Percentiles rank a stretch among this genome's conserved stretches.
Evolutionary conservation across 2,329 filamentous ascomycete species (phyloP).

Genomic region (Aspergillus candidus): DNA sequence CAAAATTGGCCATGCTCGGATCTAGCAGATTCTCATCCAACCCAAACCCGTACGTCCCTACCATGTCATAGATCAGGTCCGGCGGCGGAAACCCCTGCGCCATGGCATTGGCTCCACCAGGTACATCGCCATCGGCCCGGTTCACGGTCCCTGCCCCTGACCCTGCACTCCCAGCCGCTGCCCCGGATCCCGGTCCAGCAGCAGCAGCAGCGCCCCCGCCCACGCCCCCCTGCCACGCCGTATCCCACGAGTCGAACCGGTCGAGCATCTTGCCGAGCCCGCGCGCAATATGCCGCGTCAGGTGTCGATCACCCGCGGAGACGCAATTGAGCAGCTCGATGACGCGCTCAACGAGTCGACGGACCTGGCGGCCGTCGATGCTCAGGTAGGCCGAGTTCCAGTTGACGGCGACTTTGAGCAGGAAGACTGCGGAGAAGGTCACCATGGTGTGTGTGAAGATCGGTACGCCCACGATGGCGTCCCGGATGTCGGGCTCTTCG

Average conservation of each 20-base stretch:
- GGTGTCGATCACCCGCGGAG: conserved; percentile 37
- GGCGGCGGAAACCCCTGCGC: conserved; percentile 37
- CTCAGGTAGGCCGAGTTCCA: conserved; percentile 40
- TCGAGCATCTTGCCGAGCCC: conserved; percentile 39
- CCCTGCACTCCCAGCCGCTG: too few relatives aligned
- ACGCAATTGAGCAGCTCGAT: conserved; percentile 37
- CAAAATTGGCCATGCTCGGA: conserved; percentile 38
- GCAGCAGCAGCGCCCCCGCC: conserved; percentile 1
- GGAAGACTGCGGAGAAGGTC: conserved; percentile 42
- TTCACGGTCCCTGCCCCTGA: conserved; percentile 7
- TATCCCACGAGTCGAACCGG: conserved; percentile 37
- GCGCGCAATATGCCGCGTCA: conserved; percentile 38
- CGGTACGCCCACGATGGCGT: conserved; percentile 44
- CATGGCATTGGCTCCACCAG: conserved; percentile 38
- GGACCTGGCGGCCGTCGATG: conserved; percentile 34
- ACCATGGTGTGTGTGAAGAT: conserved; percentile 44
- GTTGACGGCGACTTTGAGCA: conserved; percentile 41
- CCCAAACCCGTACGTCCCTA: conserved; percentile 39
- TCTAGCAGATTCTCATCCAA: conserved; percentile 38
- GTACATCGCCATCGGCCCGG: conserved; percentile 23
- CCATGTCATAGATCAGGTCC: conserved; percentile 39
- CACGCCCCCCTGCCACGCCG: conserved; percentile 21
- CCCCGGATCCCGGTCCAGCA: too few relatives aligned
- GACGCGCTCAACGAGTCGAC: conserved; percentile 34
- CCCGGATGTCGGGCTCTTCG: conserved; percentile 44